These are phyloP conservation scores for Chrysopogon serrulatus DNA, from an alignment of 176 grass and related monocot species.

Conservation along the genomic window DNA sequence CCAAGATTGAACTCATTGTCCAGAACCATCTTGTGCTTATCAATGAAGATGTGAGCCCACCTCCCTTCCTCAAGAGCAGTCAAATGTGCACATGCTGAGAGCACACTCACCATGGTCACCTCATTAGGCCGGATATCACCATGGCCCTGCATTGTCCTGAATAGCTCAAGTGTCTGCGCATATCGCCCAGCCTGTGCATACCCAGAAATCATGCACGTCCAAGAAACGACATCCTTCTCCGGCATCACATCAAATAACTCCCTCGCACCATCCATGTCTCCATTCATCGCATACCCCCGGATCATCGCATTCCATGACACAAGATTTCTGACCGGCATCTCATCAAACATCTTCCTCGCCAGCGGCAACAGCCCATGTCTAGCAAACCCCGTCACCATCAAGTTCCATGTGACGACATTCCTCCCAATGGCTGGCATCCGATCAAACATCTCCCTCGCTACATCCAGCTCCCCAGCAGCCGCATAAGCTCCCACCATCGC, in stretches of 20 bases:
- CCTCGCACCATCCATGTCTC: conserved; percentile 36
- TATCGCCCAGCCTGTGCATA: conserved; percentile 44
- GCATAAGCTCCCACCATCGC: conserved; percentile 57
- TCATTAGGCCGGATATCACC: conserved; percentile 50
- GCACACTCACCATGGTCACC: conserved; percentile 72
- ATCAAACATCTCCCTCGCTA: conserved; percentile 62
- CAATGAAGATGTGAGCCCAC: conserved; percentile 62
- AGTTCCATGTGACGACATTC: conserved; percentile 66
- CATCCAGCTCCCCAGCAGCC: conserved; percentile 37
- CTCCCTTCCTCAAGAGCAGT: conserved; percentile 57
- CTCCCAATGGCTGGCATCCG: conserved; percentile 42
- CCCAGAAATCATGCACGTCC: conserved; percentile 73
- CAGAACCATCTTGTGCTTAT: conserved; percentile 53
- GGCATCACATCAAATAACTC: conserved; percentile 57
- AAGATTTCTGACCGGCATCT: conserved; percentile 53
- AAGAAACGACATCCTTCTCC: conserved; percentile 54
- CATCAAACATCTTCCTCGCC: conserved; percentile 73
- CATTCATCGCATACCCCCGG: conserved; percentile 43
- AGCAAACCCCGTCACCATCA: conserved; percentile 51
- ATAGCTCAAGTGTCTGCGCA: conserved; percentile 46
- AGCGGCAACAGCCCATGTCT: conserved; percentile 48
- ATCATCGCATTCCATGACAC: conserved; percentile 73
- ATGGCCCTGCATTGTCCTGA: conserved; percentile 50
- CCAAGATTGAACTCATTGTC: conserved; percentile 68
- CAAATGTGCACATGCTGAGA: conserved; percentile 62